Base-by-base conservation (phyloP, 1,284 basidiomycete species). In the Mycosarcoma mackinlayi region DNA sequence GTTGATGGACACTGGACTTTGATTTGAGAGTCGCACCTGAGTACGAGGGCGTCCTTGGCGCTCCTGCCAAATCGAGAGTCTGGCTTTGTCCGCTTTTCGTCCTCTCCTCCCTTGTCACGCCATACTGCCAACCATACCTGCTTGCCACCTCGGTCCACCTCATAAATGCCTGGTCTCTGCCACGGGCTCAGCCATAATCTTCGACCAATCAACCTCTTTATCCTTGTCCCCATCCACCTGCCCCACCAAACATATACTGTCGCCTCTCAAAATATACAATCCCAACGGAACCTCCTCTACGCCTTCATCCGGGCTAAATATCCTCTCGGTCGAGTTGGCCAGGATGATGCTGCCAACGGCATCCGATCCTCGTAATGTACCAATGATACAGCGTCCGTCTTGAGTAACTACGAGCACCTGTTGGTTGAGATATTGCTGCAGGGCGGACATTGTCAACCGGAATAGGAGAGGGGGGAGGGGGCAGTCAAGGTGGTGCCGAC, bases 241-340 rank as follows among this genome's bases (percentile, higher is more conserved):
- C 42, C 92, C 95, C 35, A 98, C 92, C 67, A 97, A 85, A 35
- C 90, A 90, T 40, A 96, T 94, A 86, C 95, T 94, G 81, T 98
- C 95, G 2, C 95, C 95, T 80, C 97, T 92, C 77, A 98, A 91
- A 73, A 99, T 89, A 84, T 98, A 98, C 44, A 98, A 86, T 1
- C 95, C 95, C n/a, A 98, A 86, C 0, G 93, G 91, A 11, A 95
- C 89, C 86, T 97, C 93, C 84, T 98, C 93, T 28, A 97, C 93
- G 21, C 91, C 91, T 78, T 92, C 91, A 16, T 98, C 94, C 3
- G 58, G 21, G 55, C 74, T 79, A 39, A 79, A 82, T 21, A 82
- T 76, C 24, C 80, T 54, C 63, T 82, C 80, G 14, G 77, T 57
- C 23, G 74, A 72, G 16, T 48, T 59, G 34, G 78, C 66, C 1